phyloP scores from a whole-genome alignment of 345 rosid genomes.

The Gossypium mustelinum region DNA sequence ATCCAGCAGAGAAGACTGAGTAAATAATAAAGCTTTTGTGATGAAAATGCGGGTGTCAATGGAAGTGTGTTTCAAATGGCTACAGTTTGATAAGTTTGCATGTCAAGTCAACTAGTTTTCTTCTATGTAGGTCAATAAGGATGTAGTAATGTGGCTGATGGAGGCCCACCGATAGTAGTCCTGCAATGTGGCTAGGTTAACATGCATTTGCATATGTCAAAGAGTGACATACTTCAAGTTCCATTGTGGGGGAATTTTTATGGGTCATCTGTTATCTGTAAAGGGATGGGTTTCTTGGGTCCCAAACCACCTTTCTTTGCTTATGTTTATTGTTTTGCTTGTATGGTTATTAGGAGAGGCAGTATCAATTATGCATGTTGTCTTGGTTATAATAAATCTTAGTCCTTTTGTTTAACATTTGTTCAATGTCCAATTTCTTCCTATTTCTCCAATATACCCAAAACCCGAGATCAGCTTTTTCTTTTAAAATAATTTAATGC shows the following conservation, averaged over 20 bases:
- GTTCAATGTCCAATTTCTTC: neutral
- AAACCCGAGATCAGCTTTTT: neutral
- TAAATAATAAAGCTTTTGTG: neutral
- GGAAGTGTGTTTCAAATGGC: neutral
- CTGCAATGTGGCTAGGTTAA: neutral
- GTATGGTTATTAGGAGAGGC: neutral
- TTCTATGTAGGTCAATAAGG: neutral
- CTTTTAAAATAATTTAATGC: neutral
- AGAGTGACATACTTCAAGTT: neutral
- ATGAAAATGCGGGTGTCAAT: neutral
- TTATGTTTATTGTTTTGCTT: neutral
- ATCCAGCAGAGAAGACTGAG: constrained; percentile 30
- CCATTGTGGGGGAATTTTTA: neutral
- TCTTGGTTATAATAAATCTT: neutral
- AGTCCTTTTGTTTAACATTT: constrained; percentile 4
- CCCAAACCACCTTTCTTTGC: neutral
- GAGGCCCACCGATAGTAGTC: neutral
- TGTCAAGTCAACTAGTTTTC: constrained; percentile 6
- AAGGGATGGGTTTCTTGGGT: constrained; percentile 3
- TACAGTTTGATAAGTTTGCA: constrained; percentile 16
- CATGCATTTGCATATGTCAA: neutral
- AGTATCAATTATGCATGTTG: neutral
- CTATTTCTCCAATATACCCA: neutral
- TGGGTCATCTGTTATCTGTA: neutral
- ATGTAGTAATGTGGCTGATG: neutral